These are phyloP conservation scores for Symbiodinium natans DNA, from an alignment of 73 alveolate species.

Conservation along the genomic window DNA sequence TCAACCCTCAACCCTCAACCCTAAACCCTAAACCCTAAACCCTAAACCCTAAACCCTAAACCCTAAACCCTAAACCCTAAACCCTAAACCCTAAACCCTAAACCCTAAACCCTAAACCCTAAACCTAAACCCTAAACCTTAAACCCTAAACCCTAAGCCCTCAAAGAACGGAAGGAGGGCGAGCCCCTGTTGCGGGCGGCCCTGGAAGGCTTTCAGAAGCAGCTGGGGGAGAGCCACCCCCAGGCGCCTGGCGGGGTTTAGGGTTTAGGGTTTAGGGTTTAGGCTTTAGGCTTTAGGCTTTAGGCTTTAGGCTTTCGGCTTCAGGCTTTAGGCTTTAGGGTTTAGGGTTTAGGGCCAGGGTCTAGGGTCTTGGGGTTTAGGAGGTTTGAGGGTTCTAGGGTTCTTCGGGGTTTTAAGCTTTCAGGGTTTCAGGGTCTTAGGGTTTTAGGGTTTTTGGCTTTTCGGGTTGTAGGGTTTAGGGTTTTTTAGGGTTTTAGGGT, in stretches of 20 bases:
- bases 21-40: background rate
- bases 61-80: background rate
- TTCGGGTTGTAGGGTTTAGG: background rate
- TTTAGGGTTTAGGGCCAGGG: background rate
- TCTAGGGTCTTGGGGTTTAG: no score
- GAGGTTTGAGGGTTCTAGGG: background rate
- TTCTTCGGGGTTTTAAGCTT: background rate
- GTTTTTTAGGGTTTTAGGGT: no score
- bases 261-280: background rate
- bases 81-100: background rate
- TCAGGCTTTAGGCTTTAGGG: background rate
- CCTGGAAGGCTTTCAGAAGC: constrained; percentile 81
- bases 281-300: background rate
- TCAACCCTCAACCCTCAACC: background rate
- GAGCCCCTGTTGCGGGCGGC: constrained; percentile 71
- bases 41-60: background rate
- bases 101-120: no score
- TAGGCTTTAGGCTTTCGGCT: background rate
- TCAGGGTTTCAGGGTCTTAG: background rate
- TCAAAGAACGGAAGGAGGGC: constrained; percentile 31
- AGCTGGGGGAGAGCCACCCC: constrained; percentile 89
- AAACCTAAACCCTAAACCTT: background rate
- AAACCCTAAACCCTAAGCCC: background rate
- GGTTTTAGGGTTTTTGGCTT: background rate
- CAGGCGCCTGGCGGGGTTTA: constrained; percentile 27